Evolutionary conservation across 2,329 filamentous ascomycete genomes (phyloP), one percentile per base, ranked within the genome.

Genomic region (Pezicula rhizophila): DNA sequence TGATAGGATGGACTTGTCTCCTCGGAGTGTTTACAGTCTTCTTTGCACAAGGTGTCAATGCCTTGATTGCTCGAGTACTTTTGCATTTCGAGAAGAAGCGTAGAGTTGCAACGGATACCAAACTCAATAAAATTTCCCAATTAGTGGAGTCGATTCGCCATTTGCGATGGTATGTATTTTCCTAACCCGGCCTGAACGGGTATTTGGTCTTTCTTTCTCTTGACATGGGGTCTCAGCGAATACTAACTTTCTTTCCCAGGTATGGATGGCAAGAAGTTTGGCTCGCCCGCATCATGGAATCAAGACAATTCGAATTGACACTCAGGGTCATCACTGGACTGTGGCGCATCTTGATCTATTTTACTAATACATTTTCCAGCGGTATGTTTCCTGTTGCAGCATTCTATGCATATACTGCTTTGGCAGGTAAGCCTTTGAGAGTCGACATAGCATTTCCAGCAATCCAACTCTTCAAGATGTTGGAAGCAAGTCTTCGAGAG

Each of bases 371-470:
- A 4, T 74, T 89, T 25, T 82, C 86, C 0, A 86, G 84, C 25
- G 82, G 84, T 0, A 67, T 89, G 4, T 90, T 95, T 55, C 89
- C 89, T 0, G 83, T 93, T 0, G 81, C 85, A 2, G 87, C 86
- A 1, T 90, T 96, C 57, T 89, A 84, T 56, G 83, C 88, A 0
- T 95, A 89, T 64, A 93, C 89, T 0, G 75, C 85, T 10, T 64
- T 91, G 35, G 81, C 85, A 4, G 79, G 80, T 0, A 74, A 79
- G 42, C 77, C 82, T 0, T 68, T 96, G 8, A 82, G 82, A 0
- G 82, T 95, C 33, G 87, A 95, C 52, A 75, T 95, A 23, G 90
- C 90, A 8, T 96, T 95, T 64, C 90, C 90, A 0, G 89, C 90
- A 0, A 72, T 96, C 2, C 84, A 91, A 52, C 73, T 96, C 0